These are phyloP conservation scores for Solanum okadae DNA, from an alignment of 257 asterid genomes.

Conservation along the genomic window DNA sequence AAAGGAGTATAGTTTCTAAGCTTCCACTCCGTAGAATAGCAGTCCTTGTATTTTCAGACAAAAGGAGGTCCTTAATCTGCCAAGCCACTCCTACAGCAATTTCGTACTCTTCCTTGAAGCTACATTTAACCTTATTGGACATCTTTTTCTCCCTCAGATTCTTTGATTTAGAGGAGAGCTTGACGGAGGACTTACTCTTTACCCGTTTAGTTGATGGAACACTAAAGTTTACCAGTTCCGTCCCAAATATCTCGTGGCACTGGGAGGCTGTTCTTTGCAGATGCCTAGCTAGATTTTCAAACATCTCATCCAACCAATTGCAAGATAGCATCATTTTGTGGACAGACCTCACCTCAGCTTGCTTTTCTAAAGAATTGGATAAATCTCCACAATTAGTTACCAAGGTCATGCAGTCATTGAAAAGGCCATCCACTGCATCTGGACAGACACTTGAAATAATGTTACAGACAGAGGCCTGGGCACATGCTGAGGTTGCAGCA, in stretches of 20 bases:
- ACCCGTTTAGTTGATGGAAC: conserved; percentile 23
- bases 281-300: conserved; percentile 46
- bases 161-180: conserved; percentile 35
- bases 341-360: conserved; percentile 67
- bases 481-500: conserved; percentile 61
- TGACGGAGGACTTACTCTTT: conserved; percentile 29
- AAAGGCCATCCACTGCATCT: conserved; percentile 43
- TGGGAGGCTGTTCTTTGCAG: conserved; percentile 56
- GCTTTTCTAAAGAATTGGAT: conserved; percentile 43
- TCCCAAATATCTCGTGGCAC: conserved; percentile 38
- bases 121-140: conserved; percentile 8
- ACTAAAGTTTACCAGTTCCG: conserved; percentile 19
- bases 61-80: conserved; percentile 84
- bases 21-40: conserved; percentile 36
- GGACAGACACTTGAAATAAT: conserved; percentile 51
- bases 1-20: conserved; percentile 36
- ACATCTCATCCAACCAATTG: conserved; percentile 76
- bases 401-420: conserved; percentile 66
- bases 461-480: conserved; percentile 70
- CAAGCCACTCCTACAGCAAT: conserved; percentile 76
- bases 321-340: conserved; percentile 68
- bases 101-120: conserved; percentile 50
- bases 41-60: conserved; percentile 49
- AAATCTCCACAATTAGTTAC: conserved; percentile 43
- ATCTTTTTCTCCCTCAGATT: conserved; percentile 23